Evolutionary conservation across 2,329 filamentous ascomycete species (phyloP).

Genomic region (Cladorrhinum sp.): DNA sequence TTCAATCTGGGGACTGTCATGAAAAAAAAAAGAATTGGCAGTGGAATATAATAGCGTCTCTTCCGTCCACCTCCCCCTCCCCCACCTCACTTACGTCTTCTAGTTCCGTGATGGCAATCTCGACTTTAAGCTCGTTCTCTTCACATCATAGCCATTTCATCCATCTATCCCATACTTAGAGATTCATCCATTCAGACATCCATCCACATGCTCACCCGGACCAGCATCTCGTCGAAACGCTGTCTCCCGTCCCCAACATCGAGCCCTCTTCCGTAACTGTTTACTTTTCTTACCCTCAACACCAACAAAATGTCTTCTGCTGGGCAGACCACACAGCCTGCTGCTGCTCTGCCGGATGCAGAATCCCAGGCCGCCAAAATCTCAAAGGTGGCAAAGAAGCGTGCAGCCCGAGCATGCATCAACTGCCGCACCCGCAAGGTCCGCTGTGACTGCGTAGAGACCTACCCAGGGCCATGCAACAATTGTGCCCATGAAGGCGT

Average conservation of each 20-base stretch:
- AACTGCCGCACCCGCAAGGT: slow-evolving; percentile 88
- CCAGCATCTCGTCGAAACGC: neutral
- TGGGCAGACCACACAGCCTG: neutral
- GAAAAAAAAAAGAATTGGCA: neutral
- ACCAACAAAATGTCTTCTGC: slow-evolving; percentile 1
- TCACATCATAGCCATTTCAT: neutral
- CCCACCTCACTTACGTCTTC: neutral
- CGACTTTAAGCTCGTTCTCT: neutral
- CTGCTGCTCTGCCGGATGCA: neutral
- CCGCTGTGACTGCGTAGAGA: slow-evolving; percentile 85
- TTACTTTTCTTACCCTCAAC: neutral
- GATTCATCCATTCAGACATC: neutral
- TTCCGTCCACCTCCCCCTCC: neutral
- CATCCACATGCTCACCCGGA: neutral
- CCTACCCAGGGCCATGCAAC: slow-evolving; percentile 70
- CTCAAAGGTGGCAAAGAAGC: slow-evolving; percentile 64
- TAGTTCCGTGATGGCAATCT: neutral
- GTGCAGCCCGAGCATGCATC: slow-evolving; percentile 88
- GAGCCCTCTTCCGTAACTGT: neutral
- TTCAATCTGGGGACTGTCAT: neutral
- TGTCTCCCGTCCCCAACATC: neutral
- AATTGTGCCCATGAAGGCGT: slow-evolving; percentile 82
- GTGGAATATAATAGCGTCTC: neutral
- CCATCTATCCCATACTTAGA: too few relatives aligned
- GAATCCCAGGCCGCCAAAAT: slow-evolving; percentile 33